Evolutionary conservation across 495 filamentous ascomycete species (phyloP).

Genomic region (Talaromyces borbonicus): DNA sequence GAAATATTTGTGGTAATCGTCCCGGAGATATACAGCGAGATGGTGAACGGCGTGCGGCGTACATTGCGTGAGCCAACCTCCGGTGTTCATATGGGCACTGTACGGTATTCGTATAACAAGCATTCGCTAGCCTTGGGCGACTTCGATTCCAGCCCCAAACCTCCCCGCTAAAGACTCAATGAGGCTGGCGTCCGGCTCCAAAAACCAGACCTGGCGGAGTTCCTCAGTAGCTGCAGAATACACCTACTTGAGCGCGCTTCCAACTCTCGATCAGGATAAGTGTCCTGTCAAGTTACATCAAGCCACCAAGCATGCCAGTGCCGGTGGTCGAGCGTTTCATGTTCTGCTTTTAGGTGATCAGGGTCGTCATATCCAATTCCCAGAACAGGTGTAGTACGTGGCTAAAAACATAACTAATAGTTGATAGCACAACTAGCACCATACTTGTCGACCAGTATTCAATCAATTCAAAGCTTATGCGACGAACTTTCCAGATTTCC

Average conservation of each 20-base stretch:
- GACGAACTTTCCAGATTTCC: too few relatives aligned
- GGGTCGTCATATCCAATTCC: not conserved
- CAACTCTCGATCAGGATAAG: not conserved
- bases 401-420: too few relatives aligned
- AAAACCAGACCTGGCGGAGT: not conserved
- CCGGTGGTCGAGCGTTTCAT: not conserved
- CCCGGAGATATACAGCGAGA: too few relatives aligned
- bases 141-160: conserved; percentile 3
- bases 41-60: too few relatives aligned
- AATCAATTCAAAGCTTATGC: too few relatives aligned
- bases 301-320: not conserved
- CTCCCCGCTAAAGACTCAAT: conserved; percentile 1
- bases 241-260: not conserved
- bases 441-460: too few relatives aligned
- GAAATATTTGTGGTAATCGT: too few relatives aligned
- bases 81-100: not conserved
- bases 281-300: conserved; percentile 4
- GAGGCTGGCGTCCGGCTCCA: not conserved
- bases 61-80: not conserved
- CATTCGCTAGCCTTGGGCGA: not conserved
- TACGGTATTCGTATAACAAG: not conserved
- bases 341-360: conserved; percentile 1
- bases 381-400: not conserved
- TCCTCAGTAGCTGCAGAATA: not conserved
- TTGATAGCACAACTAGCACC: too few relatives aligned